Evolutionary conservation across 345 rosid genomes (phyloP), one percentile per base, ranked within the genome.

Genomic region (Barbarea vulgaris): DNA sequence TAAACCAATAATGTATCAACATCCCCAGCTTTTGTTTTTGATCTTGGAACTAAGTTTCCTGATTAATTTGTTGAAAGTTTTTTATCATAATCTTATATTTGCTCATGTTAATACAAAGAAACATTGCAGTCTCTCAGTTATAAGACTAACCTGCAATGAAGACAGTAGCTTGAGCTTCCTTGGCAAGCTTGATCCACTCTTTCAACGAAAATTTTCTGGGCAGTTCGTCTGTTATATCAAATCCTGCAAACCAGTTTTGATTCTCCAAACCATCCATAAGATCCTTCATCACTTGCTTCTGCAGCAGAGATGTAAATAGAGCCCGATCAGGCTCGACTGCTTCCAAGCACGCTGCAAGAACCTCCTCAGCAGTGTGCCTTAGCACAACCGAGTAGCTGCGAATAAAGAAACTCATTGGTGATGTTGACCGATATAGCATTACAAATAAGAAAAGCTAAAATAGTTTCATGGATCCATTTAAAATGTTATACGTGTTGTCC

Each of bases 361-460:
- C 87, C 85, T 94, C 97, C 87, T 94, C 98, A 37, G 87, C 87
- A 31, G 98, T 91, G 90, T 94, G 98, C 82, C 97, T 89, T 73
- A 91, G 83, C 74, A 94, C 96, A 81, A 87, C 88, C 66, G 97
- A 91, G 80, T 94, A 94, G 74, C 97, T 94, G 91, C 34, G 81
- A 67, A 57, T 61, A 70, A 61, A 75, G 17, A 69, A 68, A 21
- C 37, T 36, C 53, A 58, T 9, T 48, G 27, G 19, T 62, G 33
- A 77, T 64, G 65, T 36, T 33, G 21, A 70, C 17, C 18, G 15
- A 27, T 21, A 48, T 10, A 34, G 42, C 33, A 24, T 54, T 53
- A 37, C 24, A 27, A 22, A 9, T 27, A 41, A 57, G 66, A 14
- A 48, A 44, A 44, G 48, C 8, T 61, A 47, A 27, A 63, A 61